phyloP scores from a whole-genome alignment of 768 basidiomycete genomes.

The Lactarius hatsudake region DNA sequence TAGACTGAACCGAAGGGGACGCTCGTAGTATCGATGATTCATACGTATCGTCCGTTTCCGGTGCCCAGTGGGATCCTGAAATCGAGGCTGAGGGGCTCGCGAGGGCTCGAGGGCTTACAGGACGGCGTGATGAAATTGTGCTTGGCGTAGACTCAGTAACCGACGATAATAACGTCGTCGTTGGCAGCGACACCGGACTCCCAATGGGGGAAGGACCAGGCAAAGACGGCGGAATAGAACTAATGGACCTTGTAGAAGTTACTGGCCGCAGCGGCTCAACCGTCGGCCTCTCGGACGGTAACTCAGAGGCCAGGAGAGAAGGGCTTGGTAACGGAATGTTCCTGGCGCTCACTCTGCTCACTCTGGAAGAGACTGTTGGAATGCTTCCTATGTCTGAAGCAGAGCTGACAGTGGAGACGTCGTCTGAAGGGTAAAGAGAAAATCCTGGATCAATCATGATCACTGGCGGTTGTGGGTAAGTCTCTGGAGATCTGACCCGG shows the following conservation, averaged over 20 bases:
- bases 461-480: conserved; percentile 3
- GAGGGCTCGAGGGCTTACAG: conserved; percentile 28
- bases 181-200: conserved; percentile 30
- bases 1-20: conserved; percentile 58
- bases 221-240: conserved; percentile 7
- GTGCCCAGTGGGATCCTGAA: conserved; percentile 52
- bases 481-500: conserved; percentile 4
- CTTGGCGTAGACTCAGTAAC: conserved; percentile 26
- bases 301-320: conserved; percentile 2
- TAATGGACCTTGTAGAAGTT: conserved; percentile 7
- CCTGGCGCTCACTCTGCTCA: background rate
- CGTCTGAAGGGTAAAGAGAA: background rate
- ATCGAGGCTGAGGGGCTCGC: conserved; percentile 38
- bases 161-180: conserved; percentile 26
- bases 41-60: conserved; percentile 65
- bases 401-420: background rate
- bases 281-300: background rate
- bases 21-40: conserved; percentile 74
- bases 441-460: background rate
- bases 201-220: conserved; percentile 33
- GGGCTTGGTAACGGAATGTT: conserved; percentile 13
- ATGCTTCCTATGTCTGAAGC: conserved; percentile 8
- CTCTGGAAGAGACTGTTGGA: background rate
- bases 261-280: conserved; percentile 1
- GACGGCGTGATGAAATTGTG: conserved; percentile 12